phyloP scores from a whole-genome alignment of 2,329 filamentous ascomycete species.

The Ascosphaera pollenicola region DNA sequence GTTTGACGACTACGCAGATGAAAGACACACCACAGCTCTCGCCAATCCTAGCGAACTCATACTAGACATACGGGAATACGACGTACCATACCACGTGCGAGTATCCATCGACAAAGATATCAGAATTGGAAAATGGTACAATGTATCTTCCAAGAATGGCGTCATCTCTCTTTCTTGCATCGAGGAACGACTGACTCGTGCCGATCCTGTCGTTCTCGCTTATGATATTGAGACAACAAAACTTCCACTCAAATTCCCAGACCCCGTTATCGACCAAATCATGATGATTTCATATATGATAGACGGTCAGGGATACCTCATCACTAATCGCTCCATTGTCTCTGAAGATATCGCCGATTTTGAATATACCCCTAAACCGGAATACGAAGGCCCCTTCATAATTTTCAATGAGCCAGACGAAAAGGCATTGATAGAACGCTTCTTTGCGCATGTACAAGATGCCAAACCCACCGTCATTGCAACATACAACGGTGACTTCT shows the following conservation, averaged over 20 bases:
- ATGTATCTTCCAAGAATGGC: constrained; percentile 82
- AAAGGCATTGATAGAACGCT: constrained; percentile 66
- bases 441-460: constrained; percentile 91
- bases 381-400: constrained; percentile 88
- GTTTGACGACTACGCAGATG: constrained; percentile 77
- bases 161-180: constrained; percentile 63
- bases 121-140: constrained; percentile 92
- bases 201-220: constrained; percentile 95
- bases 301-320: constrained; percentile 89
- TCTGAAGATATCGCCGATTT: constrained; percentile 96
- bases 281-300: constrained; percentile 99
- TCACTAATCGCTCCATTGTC: constrained; percentile 94
- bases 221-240: constrained; percentile 99
- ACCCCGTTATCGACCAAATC: constrained; percentile 81
- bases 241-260: constrained; percentile 85
- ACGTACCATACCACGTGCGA: constrained; percentile 97
- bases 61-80: constrained; percentile 96
- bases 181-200: constrained; percentile 68
- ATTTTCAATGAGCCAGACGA: constrained; percentile 98
- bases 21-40: constrained; percentile 56
- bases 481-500: constrained; percentile 99
- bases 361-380: constrained; percentile 92
- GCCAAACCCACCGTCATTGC: constrained; percentile 89
- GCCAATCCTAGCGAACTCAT: constrained; percentile 90
- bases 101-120: constrained; percentile 97